A percentile compares a stretch with the other conserved stretches of the same genome.
phyloP scores from a whole-genome alignment of 2,329 filamentous ascomycete species.

The Claviceps cyperi region DNA sequence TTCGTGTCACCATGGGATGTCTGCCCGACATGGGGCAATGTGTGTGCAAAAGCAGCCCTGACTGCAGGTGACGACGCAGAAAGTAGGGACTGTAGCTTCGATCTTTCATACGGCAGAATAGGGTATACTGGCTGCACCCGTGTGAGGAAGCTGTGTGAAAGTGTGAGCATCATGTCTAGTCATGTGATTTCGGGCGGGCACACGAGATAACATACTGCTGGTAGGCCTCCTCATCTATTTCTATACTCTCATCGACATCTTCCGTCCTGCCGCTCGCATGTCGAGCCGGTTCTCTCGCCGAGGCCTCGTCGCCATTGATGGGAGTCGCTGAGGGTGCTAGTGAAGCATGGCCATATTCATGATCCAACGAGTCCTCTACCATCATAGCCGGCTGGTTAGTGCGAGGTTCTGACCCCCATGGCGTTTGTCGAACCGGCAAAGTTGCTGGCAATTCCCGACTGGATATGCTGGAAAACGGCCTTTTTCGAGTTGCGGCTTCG shows the following conservation, averaged over 20 bases:
- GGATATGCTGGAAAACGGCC: conserved; percentile 35
- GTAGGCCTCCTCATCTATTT: conserved; percentile 29
- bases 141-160: conserved; percentile 39
- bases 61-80: conserved; percentile 40
- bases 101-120: conserved; percentile 44
- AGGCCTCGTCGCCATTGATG: conserved; percentile 23
- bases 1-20: conserved; percentile 27
- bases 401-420: conserved; percentile 34
- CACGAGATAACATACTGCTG: conserved; percentile 24
- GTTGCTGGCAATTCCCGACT: conserved; percentile 26
- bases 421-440: conserved; percentile 25
- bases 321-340: conserved; percentile 31
- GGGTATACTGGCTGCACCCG: conserved; percentile 54
- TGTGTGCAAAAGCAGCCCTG: conserved; percentile 49
- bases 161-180: neutral
- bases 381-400: conserved; percentile 27
- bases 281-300: conserved; percentile 21
- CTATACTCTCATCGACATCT: conserved; percentile 1
- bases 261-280: conserved; percentile 21
- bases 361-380: conserved; percentile 17
- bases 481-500: conserved; percentile 25
- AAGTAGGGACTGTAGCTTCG: conserved; percentile 40
- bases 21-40: conserved; percentile 41
- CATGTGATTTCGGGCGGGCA: neutral
- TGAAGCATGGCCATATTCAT: conserved; percentile 24